Evolutionary conservation across 176 grass and related monocot species (phyloP), one percentile per base, ranked within the genome.

Genomic region (Elymus sibiricus): DNA sequence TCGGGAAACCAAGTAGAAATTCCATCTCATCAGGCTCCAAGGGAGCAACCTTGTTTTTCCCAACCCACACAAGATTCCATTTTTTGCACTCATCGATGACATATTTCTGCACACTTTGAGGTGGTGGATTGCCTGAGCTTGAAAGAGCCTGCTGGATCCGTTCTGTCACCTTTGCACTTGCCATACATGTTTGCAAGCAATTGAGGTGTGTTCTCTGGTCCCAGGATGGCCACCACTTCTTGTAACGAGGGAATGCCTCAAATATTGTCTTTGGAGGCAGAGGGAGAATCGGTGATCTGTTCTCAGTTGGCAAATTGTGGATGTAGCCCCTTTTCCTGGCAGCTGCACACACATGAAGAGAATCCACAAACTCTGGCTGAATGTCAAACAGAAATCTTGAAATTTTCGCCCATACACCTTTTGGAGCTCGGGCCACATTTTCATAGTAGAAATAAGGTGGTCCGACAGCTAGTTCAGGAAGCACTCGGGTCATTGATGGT

Each of bases 391-490:
- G 56, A 12, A 88, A 89, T 3, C 94, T 86, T 5, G 91, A 92
- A 22, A 98, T 90, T 0, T 37, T 90, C 6, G 77, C 12, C 95
- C 95, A 98, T 7, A 87, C 63, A 10, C 91, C 91, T 74, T 92
- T 95, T 68, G 94, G 97, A 55, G 97, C 84, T 26, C 90, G 76
- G 9, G 95, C 90, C 14, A 95, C 94, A 63, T 95, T 98, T 70
- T 95, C 94, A 42, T 90, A 96, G 14, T 91, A 98, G 72, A 98
- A 98, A 31, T 78, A 98, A 0, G 97, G 97, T 17, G 90, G 90
- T 1, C 97, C 97, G 8, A 49, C 42, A 53, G 90, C 94, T 17
- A 70, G 29, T 16, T 84, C 60, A 11, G 86, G 86, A 15, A 95
- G 51, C 1, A 22, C 64, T 77, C 96, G 91, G 2, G 43, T 29